Conservation (phyloP, 345 rosid genomes). For the Populus pruinosa region DNA sequence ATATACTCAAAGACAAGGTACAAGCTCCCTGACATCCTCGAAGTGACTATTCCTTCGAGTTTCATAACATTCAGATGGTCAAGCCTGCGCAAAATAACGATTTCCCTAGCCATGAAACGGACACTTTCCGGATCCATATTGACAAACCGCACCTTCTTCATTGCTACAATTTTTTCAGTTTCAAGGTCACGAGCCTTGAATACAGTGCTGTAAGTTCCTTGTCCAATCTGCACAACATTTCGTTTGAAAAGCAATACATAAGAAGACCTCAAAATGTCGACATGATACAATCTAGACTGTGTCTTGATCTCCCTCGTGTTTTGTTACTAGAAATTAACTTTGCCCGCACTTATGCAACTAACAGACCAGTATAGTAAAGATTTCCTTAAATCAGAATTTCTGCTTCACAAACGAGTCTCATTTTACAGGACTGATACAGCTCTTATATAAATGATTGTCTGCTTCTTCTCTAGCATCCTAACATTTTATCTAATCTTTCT, state of each 20-base stretch:
- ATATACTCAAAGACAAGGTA: conserved; percentile 89
- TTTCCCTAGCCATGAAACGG: conserved; percentile 95
- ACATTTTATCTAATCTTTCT: not conserved
- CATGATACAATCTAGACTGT: not conserved
- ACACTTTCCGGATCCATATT: conserved; percentile 92
- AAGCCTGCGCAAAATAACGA: conserved; percentile 63
- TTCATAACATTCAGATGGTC: conserved; percentile 89
- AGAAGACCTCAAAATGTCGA: not conserved
- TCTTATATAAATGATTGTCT: not conserved
- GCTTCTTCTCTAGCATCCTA: not conserved
- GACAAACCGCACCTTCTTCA: conserved; percentile 90
- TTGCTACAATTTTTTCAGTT: conserved; percentile 65
- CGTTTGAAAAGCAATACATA: not conserved
- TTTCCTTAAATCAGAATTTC: not conserved
- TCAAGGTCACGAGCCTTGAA: conserved; percentile 74
- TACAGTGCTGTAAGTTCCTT: conserved; percentile 90
- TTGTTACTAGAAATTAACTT: not conserved
- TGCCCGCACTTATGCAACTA: not conserved
- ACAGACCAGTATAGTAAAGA: not conserved
- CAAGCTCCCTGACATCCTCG: conserved; percentile 70
- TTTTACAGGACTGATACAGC: not conserved
- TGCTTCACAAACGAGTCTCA: not conserved
- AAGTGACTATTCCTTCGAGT: conserved; percentile 78
- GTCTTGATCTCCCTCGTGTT: not conserved
- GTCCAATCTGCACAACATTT: conserved; percentile 68